Evolutionary conservation across 2,329 filamentous ascomycete genomes (phyloP), one percentile per base, ranked within the genome.

Genomic region (Colletotrichum sp.): DNA sequence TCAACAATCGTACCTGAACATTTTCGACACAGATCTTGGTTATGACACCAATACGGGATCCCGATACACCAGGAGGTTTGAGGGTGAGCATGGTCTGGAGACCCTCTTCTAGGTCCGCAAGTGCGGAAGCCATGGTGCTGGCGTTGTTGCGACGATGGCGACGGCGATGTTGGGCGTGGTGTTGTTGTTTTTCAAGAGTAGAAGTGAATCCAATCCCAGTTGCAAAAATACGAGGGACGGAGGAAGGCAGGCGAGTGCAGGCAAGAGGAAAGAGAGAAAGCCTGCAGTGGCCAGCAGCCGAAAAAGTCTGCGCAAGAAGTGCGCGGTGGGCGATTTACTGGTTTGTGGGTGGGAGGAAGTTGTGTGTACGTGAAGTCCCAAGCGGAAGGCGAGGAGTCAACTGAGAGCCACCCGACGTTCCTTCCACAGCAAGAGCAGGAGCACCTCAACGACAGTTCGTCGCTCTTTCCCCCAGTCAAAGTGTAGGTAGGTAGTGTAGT

Each of bases 41-140:
- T 86, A 99, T 92, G 83, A 93, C 92, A 81, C 92, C 92, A 85
- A 99, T 98, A 87, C 97, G 96, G 79, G 95, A 95, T 80, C 96
- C 96, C 78, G 96, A 98, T 75, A 98, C 96, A 83, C 97, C 97
- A 69, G 97, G 97, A 60, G 97, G 94, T 87, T 98, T 99, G 83
- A 98, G 90, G 79, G 91, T 90, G 82, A 96, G 94, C 93, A 99
- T 96, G 82, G 94, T 96, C 88, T 97, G 95, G 83, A 99, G 92
- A 86, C 94, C 94, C 82, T 93, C 90, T 87, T 98, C 96, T 87
- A 99, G 89, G 85, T 99, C 96, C 88, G 94, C 93, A 91, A 98
- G 94, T 30, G 70, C 92, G 84, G 95, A 94, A 85, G 94, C 93
- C 93, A 95, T 95, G 85, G 80, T 87, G 64, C 24, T 64, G 70